Conservation (phyloP, 2,329 filamentous ascomycete species). For the Bipolaris sorokiniana region DNA sequence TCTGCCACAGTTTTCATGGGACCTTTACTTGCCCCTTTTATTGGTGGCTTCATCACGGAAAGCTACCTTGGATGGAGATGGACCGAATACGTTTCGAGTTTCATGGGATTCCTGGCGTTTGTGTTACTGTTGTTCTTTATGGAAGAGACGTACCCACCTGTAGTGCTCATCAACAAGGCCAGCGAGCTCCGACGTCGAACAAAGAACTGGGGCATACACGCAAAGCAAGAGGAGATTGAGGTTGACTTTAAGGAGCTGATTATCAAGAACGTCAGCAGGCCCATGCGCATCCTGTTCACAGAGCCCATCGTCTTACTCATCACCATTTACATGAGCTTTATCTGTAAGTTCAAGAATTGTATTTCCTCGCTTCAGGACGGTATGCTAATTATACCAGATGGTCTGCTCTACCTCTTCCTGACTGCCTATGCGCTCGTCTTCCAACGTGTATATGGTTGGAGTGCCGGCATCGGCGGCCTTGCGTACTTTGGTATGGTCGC, state of each 20-base stretch:
- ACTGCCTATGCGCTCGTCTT: constrained; percentile 87
- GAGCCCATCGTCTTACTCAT: constrained; percentile 58
- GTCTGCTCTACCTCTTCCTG: constrained; percentile 78
- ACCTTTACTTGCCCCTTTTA: constrained; percentile 60
- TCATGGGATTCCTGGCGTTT: constrained; percentile 63
- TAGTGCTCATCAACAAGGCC: constrained; percentile 64
- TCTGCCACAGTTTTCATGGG: constrained; percentile 58
- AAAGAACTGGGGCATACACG: constrained; percentile 67
- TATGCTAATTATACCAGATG: constrained; percentile 60
- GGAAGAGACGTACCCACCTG: constrained; percentile 64
- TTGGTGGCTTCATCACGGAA: constrained; percentile 60
- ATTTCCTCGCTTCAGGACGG: neutral
- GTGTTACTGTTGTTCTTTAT: constrained; percentile 60
- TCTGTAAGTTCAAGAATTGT: constrained; percentile 32
- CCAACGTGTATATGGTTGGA: constrained; percentile 71
- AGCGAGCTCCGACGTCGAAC: constrained; percentile 61
- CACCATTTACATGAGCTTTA: constrained; percentile 55
- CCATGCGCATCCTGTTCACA: constrained; percentile 56
- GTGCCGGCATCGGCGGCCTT: constrained; percentile 72
- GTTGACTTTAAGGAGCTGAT: constrained; percentile 58
- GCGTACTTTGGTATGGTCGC: constrained; percentile 85
- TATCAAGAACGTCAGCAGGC: constrained; percentile 60
- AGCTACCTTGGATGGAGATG: constrained; percentile 61
- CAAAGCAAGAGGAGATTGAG: constrained; percentile 62
- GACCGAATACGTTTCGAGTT: constrained; percentile 60